Evolutionary conservation across 164 flowering plant genomes (phyloP), one percentile per base, ranked within the genome.

Genomic region (Amborella trichopoda): DNA sequence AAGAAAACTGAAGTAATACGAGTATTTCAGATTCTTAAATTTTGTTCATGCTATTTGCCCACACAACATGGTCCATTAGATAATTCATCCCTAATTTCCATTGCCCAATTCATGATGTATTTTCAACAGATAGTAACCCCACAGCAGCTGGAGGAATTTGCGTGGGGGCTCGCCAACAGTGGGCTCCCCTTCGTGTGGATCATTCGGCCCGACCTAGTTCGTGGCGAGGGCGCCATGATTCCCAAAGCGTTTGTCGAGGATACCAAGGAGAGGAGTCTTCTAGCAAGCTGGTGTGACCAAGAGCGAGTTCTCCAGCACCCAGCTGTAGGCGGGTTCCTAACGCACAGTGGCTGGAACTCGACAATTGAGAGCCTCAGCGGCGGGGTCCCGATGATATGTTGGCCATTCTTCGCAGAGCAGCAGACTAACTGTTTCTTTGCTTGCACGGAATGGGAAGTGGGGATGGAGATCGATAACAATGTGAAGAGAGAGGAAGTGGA

Each of bases 121-220:
- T n/a, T n/a, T n/a, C n/a, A n/a, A n/a, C n/a, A n/a, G n/a, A n/a
- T n/a, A n/a, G n/a, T n/a, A n/a, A n/a, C n/a, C n/a, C n/a, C n/a
- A n/a, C n/a, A n/a, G n/a, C n/a, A n/a, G n/a, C n/a, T n/a, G n/a
- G n/a, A n/a, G n/a, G n/a, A n/a, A n/a, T n/a, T n/a, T n/a, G n/a
- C n/a, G n/a, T n/a, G n/a, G n/a, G n/a, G n/a, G n/a, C n/a, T n/a
- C n/a, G n/a, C n/a, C n/a, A n/a, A n/a, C n/a, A n/a, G n/a, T n/a
- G n/a, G n/a, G n/a, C n/a, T n/a, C n/a, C n/a, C n/a, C 9, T 78
- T 78, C 40, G 45, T 72, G 41, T 74, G 83, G 83, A 80, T 66
- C 11, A 43, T 61, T 2, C 45, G 83, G 46, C 61, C 66, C 0
- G 70, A 62, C 13, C 43, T 53, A 1, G 36, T 68, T 2, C 6